Base-by-base conservation (phyloP, 768 basidiomycete genomes). In the Russula sp. region DNA sequence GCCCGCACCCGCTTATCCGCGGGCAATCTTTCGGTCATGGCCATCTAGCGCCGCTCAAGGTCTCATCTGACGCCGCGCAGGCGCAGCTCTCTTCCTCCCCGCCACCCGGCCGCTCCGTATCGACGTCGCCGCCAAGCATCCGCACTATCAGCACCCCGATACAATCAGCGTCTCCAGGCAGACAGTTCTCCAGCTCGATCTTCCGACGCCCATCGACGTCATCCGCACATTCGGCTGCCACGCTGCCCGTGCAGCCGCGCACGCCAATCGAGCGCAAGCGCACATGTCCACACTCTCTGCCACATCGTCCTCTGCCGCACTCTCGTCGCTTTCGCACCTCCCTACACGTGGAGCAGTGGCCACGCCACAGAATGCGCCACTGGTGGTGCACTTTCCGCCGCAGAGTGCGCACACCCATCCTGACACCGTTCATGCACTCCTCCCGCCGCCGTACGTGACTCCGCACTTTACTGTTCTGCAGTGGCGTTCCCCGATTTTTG, bases 1-100 rank as follows among this genome's bases (percentile, higher is more conserved):
- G 87, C 18, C 88, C 88, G 0, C 90, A 91, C 71, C 90, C 89
- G 8, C 79, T 91, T 57, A 90, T 91, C 67, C 85, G 89, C 61
- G 88, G 88, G 10, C 80, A 85, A 66, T 89, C 89, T 0, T 84
- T 81, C 63, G 84, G 86, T 7, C 79, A 76, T 50, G 73, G 73
- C 3, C 74, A 76, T 76, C 77, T 87, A 16, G 78, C 83, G 10
- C 87, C 89, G 42, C 78, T 90, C 57, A 84, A 85, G 1, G 81
- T 86, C 50, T 81, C 83, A 10, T 77, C 83, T 22, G 82, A 83
- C 64, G 73, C 76, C 65, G 79, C 80, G 10, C 75, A 78, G 32
- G 76, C 79, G 0, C 74, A 80, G 56, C 68, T 79, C 59, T 76
- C 79, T 3, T 75, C 82, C 2, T 71, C 72, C 10, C 70, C 42